Percentiles rank a stretch among this genome's conserved stretches.
Conservation (phyloP, 805 yeast genomes). For the Myxozyma kluyveri region DNA sequence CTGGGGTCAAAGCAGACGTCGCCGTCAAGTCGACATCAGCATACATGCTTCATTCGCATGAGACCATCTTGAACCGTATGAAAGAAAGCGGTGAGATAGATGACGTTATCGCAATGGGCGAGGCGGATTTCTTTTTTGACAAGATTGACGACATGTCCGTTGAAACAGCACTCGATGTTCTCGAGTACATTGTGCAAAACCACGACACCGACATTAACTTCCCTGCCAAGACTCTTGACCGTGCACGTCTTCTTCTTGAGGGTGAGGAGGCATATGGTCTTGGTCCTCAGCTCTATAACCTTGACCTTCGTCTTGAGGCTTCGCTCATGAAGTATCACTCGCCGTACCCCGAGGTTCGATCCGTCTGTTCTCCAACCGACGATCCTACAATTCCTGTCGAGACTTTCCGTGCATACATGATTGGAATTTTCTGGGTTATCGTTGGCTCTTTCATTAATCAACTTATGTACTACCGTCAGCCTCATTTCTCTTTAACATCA, state of each 20-base stretch:
- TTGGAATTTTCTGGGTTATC: slow-evolving; percentile 52
- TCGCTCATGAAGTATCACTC: slow-evolving; percentile 45
- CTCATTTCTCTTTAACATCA: slow-evolving; percentile 50
- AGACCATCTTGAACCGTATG: slow-evolving; percentile 19
- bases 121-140: slow-evolving; percentile 43
- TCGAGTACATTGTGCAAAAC: slow-evolving; percentile 41
- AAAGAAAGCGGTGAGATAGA: slow-evolving; percentile 28
- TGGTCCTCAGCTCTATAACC: slow-evolving; percentile 23
- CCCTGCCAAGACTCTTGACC: slow-evolving; percentile 41
- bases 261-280: slow-evolving; percentile 33
- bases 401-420: slow-evolving; percentile 53
- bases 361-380: slow-evolving; percentile 36
- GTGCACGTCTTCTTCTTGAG: slow-evolving; percentile 35
- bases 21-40: too few species aligned
- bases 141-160: slow-evolving; percentile 40
- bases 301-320: slow-evolving; percentile 46
- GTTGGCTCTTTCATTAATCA: slow-evolving; percentile 58
- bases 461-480: slow-evolving; percentile 56
- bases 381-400: slow-evolving; percentile 49
- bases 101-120: slow-evolving; percentile 21
- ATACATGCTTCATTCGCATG: slow-evolving; percentile 11
- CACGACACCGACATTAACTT: slow-evolving; percentile 49
- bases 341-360: slow-evolving; percentile 58
- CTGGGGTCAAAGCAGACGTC: too few species aligned
- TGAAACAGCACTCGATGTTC: slow-evolving; percentile 41